These are phyloP conservation scores for Draba incana DNA, from an alignment of 345 rosid genomes.

Conservation along the genomic window DNA sequence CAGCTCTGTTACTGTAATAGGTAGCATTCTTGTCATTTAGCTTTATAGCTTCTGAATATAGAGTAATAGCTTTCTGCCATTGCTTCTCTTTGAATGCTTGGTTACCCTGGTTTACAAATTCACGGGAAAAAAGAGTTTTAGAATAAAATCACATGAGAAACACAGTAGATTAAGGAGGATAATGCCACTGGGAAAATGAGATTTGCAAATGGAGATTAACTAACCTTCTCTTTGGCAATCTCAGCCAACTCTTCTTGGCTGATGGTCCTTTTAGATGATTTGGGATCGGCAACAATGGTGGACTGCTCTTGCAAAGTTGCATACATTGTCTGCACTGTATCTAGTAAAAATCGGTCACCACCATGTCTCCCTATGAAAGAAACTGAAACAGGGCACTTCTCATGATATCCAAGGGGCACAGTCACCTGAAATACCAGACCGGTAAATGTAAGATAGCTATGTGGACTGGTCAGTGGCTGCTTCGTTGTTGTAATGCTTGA, in stretches of 20 bases:
- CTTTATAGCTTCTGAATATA: slow-evolving; percentile 89
- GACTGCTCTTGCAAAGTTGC: slow-evolving; percentile 71
- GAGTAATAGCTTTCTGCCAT: slow-evolving; percentile 82
- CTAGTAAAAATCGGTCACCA: slow-evolving; percentile 87
- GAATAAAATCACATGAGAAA: background rate
- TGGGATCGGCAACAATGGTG: slow-evolving; percentile 53
- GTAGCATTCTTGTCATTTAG: slow-evolving; percentile 79
- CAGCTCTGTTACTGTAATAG: slow-evolving; percentile 94
- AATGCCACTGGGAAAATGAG: background rate
- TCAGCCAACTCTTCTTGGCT: slow-evolving; percentile 68
- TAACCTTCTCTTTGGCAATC: slow-evolving; percentile 90
- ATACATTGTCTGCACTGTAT: slow-evolving; percentile 70
- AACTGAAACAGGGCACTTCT: slow-evolving; percentile 76
- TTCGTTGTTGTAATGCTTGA: background rate
- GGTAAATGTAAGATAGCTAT: slow-evolving; percentile 11
- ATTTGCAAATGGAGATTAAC: slow-evolving; percentile 18
- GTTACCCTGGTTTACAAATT: slow-evolving; percentile 64
- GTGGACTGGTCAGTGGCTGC: slow-evolving; percentile 8
- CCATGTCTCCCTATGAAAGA: slow-evolving; percentile 84
- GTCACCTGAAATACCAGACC: slow-evolving; percentile 59
- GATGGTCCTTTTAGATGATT: slow-evolving; percentile 45
- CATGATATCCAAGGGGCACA: slow-evolving; percentile 70
- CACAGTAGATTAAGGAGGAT: slow-evolving; percentile 2
- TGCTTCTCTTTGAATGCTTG: slow-evolving; percentile 89
- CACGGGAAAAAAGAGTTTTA: background rate